Conservation (phyloP, 2,329 filamentous ascomycete genomes). For the Penicillium sp. region DNA sequence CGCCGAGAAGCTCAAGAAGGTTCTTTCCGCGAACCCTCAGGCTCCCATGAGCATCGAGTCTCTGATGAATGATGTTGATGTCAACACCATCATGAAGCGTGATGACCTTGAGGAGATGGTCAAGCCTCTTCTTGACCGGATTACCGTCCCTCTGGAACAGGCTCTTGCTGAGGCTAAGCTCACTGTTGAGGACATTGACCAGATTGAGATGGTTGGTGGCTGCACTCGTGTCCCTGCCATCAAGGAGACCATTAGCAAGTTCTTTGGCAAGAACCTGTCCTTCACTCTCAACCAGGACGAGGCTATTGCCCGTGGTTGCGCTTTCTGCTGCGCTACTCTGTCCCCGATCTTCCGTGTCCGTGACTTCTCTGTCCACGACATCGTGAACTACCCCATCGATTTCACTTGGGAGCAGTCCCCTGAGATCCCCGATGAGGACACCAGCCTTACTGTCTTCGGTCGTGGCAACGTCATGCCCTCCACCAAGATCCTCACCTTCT, state of each 20-base stretch:
- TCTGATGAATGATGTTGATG: slow-evolving; percentile 96
- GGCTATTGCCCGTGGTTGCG: slow-evolving; percentile 90
- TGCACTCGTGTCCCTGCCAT: slow-evolving; percentile 89
- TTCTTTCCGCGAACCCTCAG: slow-evolving; percentile 89
- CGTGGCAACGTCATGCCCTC: slow-evolving; percentile 95
- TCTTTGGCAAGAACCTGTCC: slow-evolving; percentile 89
- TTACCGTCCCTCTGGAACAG: slow-evolving; percentile 75
- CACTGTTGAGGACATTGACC: slow-evolving; percentile 85
- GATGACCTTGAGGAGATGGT: slow-evolving; percentile 92
- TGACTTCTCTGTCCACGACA: slow-evolving; percentile 96
- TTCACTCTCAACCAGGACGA: slow-evolving; percentile 99
- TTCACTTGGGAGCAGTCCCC: slow-evolving; percentile 98
- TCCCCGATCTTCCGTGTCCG: slow-evolving; percentile 98
- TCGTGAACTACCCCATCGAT: slow-evolving; percentile 96
- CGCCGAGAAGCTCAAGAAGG: slow-evolving; percentile 98
- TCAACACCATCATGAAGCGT: slow-evolving; percentile 81
- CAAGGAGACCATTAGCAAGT: slow-evolving; percentile 84
- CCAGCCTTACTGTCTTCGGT: slow-evolving; percentile 94
- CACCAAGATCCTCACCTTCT: slow-evolving; percentile 99
- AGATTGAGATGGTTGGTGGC: slow-evolving; percentile 89
- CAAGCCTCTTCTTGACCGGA: slow-evolving; percentile 74
- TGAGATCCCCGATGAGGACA: slow-evolving; percentile 98
- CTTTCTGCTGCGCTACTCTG: slow-evolving; percentile 95
- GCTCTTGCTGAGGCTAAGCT: slow-evolving; percentile 92
- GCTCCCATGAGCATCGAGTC: slow-evolving; percentile 96